Evolutionary conservation across 768 basidiomycete genomes (phyloP), one percentile per base, ranked within the genome.

Genomic region (Hypholoma fasciculare): DNA sequence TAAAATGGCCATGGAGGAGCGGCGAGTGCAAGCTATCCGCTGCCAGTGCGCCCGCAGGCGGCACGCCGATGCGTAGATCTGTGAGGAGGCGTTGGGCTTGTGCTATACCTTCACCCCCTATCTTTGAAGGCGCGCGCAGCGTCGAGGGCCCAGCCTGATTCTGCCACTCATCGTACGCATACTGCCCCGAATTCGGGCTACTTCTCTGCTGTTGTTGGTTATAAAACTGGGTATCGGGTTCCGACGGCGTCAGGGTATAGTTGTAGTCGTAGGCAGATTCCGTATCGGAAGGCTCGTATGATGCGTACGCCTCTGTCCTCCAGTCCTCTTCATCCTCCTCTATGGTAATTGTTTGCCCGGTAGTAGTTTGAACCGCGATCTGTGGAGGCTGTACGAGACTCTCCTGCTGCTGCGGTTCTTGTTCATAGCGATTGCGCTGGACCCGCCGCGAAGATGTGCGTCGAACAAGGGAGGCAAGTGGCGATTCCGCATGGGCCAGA

Each of bases 381-480:
- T 34, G 54, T 2, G 54, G 54, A 12, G 27, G 43, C 43, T 54
- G 52, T 3, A 13, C 54, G 40, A 7, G 26, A 20, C 19, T 43
- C 40, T 17, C 54, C 53, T 54, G 66, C 37, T 47, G 17, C 42
- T 58, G 38, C 54, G 47, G 56, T 13, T 53, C 55, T 23, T 58
- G 60, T 43, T 66, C 65, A 39, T 54, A 60, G 16, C 59, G 52
- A 37, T 56, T 26, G 52, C 63, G 54, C 27, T 59, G 43, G 65
- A 67, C 49, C 68, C 66, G 62, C 74, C 77, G 65, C 71, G 78
- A 62, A 74, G 87, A 87, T 7, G 84, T 78, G 54, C 74, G 73
- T 57, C 81, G 78, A 54, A 81, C 82, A 49, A 89, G 79, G 2
- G 79, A 74, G 40, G 84, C 81, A 40, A 89, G 76, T 7, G 88